Base-by-base conservation (phyloP, 139 green algal genomes). In the Chlamydomonas sp. region DNA sequence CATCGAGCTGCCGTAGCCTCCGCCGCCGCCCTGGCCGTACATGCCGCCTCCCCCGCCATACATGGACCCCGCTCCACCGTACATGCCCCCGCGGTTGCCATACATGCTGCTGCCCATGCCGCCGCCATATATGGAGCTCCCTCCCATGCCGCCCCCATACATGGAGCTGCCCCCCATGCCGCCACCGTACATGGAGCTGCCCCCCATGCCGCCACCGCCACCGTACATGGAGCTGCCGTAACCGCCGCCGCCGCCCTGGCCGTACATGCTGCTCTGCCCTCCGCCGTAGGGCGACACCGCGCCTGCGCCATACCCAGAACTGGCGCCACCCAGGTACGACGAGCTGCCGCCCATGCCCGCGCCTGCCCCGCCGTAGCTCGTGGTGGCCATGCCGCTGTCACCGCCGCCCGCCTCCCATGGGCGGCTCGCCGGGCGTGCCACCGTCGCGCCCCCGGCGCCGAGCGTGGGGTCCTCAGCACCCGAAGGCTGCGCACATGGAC, bases 31-130 rank as follows among this genome's bases (percentile, higher is more conserved):
- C 13, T 30, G 35, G 54, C 79, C 79, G 35, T 76, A 73, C 29
- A 71, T 71, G 49, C 66, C 72, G 16, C 73, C 73, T 30, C 69
- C 69, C 22, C 70, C 26, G 26, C 79, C 77, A 59, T 84, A 83
- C 74, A 80, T 79, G 62, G 58, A 50, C 22, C 70, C 60, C 16
- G 37, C 30, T 24, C 54, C 61, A 22, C 76, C 67, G 31, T 81
- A 78, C 61, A 74, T 77, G 69, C 58, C 31, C 20, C 63, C 36
- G 16, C 63, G 16, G 30, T 37, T 31, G 26, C 70, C 70, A 69
- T 70, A 76, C 59, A 76, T 69, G 49, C 50, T 35, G 31, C 49
- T 57, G 31, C 60, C 5, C 5, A 29, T 38, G 35, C 68, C 24
- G 26, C 68, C 35, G 35, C 68, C 68, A 67, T 74, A 74, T 13